Evolutionary conservation across 1,284 basidiomycete genomes (phyloP).

Genomic region (Rhodotorula sp.): DNA sequence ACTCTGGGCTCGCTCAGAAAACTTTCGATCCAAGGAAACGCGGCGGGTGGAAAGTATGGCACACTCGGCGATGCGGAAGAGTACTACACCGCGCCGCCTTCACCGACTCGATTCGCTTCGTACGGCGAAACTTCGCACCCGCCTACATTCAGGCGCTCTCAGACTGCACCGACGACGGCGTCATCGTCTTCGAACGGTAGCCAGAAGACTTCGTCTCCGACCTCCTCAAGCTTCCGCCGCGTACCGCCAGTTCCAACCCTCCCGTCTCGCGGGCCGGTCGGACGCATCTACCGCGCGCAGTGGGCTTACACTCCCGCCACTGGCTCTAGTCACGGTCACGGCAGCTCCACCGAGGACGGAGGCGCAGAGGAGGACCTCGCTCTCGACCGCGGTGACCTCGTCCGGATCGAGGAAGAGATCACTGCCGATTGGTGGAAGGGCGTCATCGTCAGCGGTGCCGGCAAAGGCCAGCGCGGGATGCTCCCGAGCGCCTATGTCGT

Average conservation of each 20-base stretch:
- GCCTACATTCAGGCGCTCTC: conserved; percentile 11
- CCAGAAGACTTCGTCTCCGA: background rate
- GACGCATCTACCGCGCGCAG: conserved; percentile 8
- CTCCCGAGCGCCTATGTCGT: conserved; percentile 30
- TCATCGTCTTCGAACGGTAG: background rate
- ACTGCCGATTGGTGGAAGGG: conserved; percentile 31
- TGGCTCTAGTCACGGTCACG: background rate
- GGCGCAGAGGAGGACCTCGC: conserved; percentile 8
- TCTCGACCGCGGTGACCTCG: conserved; percentile 13
- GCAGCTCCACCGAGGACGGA: background rate
- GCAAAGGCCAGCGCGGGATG: conserved; percentile 7
- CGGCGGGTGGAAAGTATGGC: conserved; percentile 9
- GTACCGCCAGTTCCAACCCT: background rate
- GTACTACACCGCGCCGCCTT: background rate
- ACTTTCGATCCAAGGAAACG: background rate
- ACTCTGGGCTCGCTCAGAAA: conserved; percentile 23
- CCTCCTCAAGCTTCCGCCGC: background rate
- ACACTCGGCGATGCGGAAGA: conserved; percentile 3
- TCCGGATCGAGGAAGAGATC: conserved; percentile 17
- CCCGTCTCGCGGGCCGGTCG: background rate
- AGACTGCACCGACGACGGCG: conserved; percentile 14
- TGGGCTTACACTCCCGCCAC: conserved; percentile 18
- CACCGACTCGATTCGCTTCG: background rate
- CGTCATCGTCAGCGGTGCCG: background rate
- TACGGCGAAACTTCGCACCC: background rate